Evolutionary conservation across 495 filamentous ascomycete genomes (phyloP).

Genomic region (Annulohypoxylon stygium): DNA sequence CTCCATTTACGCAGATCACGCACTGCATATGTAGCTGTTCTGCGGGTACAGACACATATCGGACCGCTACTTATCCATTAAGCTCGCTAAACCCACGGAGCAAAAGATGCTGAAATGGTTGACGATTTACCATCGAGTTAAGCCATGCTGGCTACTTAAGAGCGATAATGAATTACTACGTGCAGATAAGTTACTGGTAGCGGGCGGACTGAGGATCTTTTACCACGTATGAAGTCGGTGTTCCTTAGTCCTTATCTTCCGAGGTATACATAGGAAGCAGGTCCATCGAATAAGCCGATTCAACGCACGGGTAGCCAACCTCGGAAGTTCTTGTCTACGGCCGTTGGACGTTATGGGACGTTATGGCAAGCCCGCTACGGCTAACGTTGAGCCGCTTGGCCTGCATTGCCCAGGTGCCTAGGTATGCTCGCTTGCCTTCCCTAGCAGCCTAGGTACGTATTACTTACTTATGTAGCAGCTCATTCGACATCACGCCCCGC

Average conservation of each 20-base stretch:
- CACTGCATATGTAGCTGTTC: conserved; percentile 22
- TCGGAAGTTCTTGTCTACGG: conserved; percentile 32
- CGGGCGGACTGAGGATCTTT: conserved; percentile 11
- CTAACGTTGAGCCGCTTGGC: conserved; percentile 20
- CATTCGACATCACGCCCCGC: conserved; percentile 35
- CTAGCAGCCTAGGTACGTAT: background rate
- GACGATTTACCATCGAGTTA: conserved; percentile 3
- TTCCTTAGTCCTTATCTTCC: conserved; percentile 25
- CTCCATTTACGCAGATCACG: conserved; percentile 40
- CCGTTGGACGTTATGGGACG: conserved; percentile 23
- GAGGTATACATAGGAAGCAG: conserved; percentile 19
- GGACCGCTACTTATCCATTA: conserved; percentile 20
- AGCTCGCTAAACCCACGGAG: conserved; percentile 34
- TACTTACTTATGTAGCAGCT: conserved; percentile 8
- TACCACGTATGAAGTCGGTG: conserved; percentile 8
- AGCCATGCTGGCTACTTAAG: conserved; percentile 25
- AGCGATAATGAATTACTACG: conserved; percentile 39
- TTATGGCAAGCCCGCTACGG: conserved; percentile 20
- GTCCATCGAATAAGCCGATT: conserved; percentile 25
- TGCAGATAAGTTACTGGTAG: conserved; percentile 29
- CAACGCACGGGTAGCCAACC: conserved; percentile 29
- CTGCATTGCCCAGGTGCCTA: conserved; percentile 24
- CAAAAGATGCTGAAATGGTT: conserved; percentile 11
- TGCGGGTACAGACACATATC: conserved; percentile 34
- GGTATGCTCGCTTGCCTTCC: conserved; percentile 8